A percentile compares a stretch with the other conserved stretches of the same genome.
These are phyloP conservation scores for Bretziella fagacearum DNA, from an alignment of 2,329 filamentous ascomycete species.

Conservation along the genomic window DNA sequence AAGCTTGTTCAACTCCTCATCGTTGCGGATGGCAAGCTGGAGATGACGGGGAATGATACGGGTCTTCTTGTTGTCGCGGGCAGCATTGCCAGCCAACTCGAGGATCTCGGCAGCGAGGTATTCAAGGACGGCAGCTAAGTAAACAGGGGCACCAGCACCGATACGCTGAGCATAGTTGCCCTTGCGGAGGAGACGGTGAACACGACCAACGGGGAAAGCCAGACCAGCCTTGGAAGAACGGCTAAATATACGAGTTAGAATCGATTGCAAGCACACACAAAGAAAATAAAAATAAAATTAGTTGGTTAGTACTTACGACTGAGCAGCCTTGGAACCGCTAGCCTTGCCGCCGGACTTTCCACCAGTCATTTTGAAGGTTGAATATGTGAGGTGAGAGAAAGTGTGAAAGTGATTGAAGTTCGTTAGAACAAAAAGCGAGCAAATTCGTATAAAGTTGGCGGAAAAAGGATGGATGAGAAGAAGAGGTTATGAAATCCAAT, in stretches of 20 bases:
- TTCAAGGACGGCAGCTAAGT: slow-evolving; percentile 94
- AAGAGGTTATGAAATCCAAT: neutral
- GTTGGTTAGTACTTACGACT: slow-evolving; percentile 59
- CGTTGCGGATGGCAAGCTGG: slow-evolving; percentile 97
- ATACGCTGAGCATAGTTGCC: slow-evolving; percentile 99
- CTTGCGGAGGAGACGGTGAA: slow-evolving; percentile 96
- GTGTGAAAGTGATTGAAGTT: slow-evolving; percentile 10
- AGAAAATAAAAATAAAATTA: too few species aligned
- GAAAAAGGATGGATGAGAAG: slow-evolving; percentile 19
- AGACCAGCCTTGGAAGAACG: slow-evolving; percentile 99
- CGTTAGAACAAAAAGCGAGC: neutral
- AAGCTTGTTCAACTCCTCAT: slow-evolving; percentile 99
- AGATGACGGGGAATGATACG: slow-evolving; percentile 99
- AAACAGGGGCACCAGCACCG: slow-evolving; percentile 96
- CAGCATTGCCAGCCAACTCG: slow-evolving; percentile 95
- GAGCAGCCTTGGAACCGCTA: slow-evolving; percentile 95
- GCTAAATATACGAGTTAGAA: slow-evolving; percentile 35
- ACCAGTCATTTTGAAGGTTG: slow-evolving; percentile 84
- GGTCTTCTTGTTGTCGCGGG: slow-evolving; percentile 99
- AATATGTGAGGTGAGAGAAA: slow-evolving; percentile 10
- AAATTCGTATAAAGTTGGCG: neutral
- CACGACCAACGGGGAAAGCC: slow-evolving; percentile 97
- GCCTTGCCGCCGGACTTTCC: slow-evolving; percentile 99
- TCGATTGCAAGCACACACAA: too few species aligned
- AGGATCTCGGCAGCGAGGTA: slow-evolving; percentile 97